These are phyloP conservation scores for Trichoderma harzianum DNA, from an alignment of 2,329 filamentous ascomycete genomes.

Conservation along the genomic window DNA sequence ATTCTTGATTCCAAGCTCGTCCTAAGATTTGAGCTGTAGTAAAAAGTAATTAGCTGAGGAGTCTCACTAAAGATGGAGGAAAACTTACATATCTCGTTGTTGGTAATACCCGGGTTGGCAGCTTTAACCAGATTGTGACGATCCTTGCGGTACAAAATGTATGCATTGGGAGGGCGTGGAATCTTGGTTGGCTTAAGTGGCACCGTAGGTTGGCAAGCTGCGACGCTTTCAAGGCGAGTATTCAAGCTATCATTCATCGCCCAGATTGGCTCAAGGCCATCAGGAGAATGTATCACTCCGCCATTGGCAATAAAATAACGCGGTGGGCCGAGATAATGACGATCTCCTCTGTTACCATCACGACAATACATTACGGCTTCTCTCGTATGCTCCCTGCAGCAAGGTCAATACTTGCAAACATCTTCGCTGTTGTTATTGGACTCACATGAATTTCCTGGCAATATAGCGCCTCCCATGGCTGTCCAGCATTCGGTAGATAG, in stretches of 20 bases:
- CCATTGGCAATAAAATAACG: conserved; percentile 24
- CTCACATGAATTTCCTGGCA: conserved; percentile 28
- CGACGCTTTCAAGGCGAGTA: conserved; percentile 12
- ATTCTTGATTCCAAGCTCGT: conserved; percentile 36
- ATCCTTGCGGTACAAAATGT: conserved; percentile 42
- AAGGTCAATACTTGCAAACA: not conserved
- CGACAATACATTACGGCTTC: conserved; percentile 27
- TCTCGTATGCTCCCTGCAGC: conserved; percentile 16
- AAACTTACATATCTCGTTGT: conserved; percentile 43
- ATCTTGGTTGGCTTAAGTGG: conserved; percentile 26
- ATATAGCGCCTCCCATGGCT: conserved; percentile 23
- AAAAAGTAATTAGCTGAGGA: conserved; percentile 20
- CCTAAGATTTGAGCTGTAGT: conserved; percentile 36
- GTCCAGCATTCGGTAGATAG: conserved; percentile 23
- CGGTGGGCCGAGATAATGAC: conserved; percentile 28
- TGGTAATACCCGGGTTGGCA: conserved; percentile 35
- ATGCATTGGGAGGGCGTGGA: conserved; percentile 41
- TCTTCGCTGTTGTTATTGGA: not conserved
- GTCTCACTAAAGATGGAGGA: not conserved
- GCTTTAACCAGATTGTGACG: conserved; percentile 35
- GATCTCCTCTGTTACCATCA: conserved; percentile 27
- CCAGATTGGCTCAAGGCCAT: conserved; percentile 26
- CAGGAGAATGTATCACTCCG: conserved; percentile 23
- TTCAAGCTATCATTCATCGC: conserved; percentile 17
- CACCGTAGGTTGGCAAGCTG: conserved; percentile 12